A percentile compares a stretch with the other conserved stretches of the same genome.
phyloP scores from a whole-genome alignment of 2,329 filamentous ascomycete genomes.

The Diaporthe destruens region DNA sequence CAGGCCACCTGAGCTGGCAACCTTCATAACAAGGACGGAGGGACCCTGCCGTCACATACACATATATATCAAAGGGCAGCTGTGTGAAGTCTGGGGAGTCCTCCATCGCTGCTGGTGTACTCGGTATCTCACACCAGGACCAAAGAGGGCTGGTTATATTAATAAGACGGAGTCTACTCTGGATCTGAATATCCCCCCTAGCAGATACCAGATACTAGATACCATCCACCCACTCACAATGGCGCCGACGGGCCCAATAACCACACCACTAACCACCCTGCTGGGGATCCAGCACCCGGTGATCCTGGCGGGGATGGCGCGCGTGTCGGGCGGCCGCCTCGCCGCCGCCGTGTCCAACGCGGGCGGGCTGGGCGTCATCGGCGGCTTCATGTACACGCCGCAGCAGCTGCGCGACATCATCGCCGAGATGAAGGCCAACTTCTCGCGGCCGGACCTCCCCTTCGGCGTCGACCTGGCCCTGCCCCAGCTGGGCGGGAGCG shows the following conservation, averaged over 20 bases:
- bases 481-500: constrained; percentile 86
- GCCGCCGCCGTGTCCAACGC: constrained; percentile 91
- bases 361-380: constrained; percentile 83
- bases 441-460: constrained; percentile 75
- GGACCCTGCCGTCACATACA: too few relatives aligned
- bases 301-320: constrained; percentile 93
- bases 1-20: neutral
- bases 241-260: constrained; percentile 67
- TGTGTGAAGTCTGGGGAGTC: too few relatives aligned
- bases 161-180: neutral
- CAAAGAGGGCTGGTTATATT: too few relatives aligned
- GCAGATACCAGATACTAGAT: too few relatives aligned
- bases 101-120: too few relatives aligned
- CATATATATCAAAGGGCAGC: too few relatives aligned
- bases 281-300: constrained; percentile 90
- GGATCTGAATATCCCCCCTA: neutral
- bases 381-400: constrained; percentile 79
- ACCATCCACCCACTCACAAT: neutral
- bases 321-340: constrained; percentile 81
- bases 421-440: constrained; percentile 83
- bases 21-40: neutral
- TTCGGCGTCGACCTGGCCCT: constrained; percentile 94
- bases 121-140: too few relatives aligned
- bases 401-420: constrained; percentile 83
- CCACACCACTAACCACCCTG: constrained; percentile 82